phyloP scores from a whole-genome alignment of 1,284 basidiomycete genomes.

The Leccinum colubrinum region DNA sequence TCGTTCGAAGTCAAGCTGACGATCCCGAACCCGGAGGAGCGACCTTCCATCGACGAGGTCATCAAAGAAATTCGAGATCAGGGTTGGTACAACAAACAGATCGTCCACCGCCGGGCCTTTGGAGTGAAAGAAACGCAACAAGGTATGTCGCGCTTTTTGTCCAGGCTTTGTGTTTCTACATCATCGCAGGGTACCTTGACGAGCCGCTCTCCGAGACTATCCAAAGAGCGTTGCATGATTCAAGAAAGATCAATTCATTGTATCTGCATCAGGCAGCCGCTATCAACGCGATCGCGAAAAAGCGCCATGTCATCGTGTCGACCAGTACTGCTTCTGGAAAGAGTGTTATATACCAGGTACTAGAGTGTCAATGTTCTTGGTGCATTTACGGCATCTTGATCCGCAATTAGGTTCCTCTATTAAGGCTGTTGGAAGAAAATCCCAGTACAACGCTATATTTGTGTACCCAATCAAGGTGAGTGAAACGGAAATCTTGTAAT shows the following conservation, averaged over 20 bases:
- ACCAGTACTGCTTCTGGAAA: slow-evolving; percentile 93
- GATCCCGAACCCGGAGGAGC: slow-evolving; percentile 49
- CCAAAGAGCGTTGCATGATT: slow-evolving; percentile 54
- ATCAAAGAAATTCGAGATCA: slow-evolving; percentile 57
- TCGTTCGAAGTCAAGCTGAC: slow-evolving; percentile 6
- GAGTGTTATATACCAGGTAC: slow-evolving; percentile 85
- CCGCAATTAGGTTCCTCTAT: slow-evolving; percentile 62
- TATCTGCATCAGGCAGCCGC: slow-evolving; percentile 83
- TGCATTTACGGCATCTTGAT: neutral
- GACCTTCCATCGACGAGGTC: slow-evolving; percentile 58
- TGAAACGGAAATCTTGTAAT: neutral
- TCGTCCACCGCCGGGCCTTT: slow-evolving; percentile 54
- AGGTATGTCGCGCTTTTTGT: slow-evolving; percentile 37
- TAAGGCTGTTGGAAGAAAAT: slow-evolving; percentile 68
- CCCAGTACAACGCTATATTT: slow-evolving; percentile 69
- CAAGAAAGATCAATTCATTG: slow-evolving; percentile 64
- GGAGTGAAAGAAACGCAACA: slow-evolving; percentile 49
- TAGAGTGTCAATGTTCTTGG: neutral
- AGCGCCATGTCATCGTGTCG: slow-evolving; percentile 82
- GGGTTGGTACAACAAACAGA: slow-evolving; percentile 69
- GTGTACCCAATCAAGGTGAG: slow-evolving; percentile 87
- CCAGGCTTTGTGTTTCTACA: neutral
- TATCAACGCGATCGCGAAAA: slow-evolving; percentile 62
- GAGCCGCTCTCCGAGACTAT: slow-evolving; percentile 60
- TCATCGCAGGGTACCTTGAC: slow-evolving; percentile 46